phyloP scores from a whole-genome alignment of 208 protist species.

The Tritrichomonas foetus region DNA sequence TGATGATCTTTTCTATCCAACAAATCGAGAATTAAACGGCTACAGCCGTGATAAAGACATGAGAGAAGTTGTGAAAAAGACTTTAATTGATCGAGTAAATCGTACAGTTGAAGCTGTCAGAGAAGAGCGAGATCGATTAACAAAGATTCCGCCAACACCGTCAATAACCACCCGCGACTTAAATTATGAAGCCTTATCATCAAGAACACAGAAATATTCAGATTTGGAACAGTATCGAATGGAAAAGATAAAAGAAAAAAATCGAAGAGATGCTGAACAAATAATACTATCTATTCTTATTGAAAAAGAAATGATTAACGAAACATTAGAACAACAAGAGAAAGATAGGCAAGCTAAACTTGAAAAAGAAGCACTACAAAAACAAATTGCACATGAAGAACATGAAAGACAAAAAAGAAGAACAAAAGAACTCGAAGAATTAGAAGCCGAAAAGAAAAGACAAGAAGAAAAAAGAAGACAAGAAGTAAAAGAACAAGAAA shows the following conservation, averaged over 20 bases:
- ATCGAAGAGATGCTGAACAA: background rate
- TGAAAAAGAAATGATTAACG: background rate
- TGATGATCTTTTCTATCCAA: constrained; percentile 29
- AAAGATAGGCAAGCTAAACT: background rate
- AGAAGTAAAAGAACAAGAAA: background rate
- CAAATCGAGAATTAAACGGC: background rate
- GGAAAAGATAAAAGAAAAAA: background rate
- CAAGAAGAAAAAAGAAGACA: background rate
- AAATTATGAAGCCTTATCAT: background rate
- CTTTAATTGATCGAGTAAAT: background rate
- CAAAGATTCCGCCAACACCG: background rate
- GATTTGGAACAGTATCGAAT: background rate
- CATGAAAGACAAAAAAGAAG: background rate
- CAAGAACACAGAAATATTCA: background rate
- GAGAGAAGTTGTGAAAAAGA: background rate
- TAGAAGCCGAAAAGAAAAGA: background rate
- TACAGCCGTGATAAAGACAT: background rate
- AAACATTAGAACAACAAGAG: background rate
- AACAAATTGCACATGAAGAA: background rate
- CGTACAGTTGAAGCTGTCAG: background rate
- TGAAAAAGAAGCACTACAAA: background rate
- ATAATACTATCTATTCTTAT: background rate
- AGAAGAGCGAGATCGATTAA: background rate
- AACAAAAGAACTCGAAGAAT: background rate
- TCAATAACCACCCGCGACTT: background rate